Percentiles rank a stretch among this genome's conserved stretches.
These are phyloP conservation scores for Populus davidiana DNA, from an alignment of 345 rosid genomes.

Conservation along the genomic window DNA sequence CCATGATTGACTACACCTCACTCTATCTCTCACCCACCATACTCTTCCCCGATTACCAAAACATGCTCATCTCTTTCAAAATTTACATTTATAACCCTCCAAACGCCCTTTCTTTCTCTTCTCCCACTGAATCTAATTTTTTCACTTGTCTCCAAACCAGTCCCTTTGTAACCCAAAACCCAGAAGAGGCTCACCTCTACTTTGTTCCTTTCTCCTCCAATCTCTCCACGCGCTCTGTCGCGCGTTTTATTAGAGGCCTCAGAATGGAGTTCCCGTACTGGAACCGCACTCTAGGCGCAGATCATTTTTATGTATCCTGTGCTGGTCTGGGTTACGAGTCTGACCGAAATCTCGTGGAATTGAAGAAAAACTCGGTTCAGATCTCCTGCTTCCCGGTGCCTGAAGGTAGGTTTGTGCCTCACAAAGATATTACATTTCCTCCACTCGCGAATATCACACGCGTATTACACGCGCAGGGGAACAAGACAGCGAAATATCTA, in stretches of 20 bases:
- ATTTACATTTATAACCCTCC: conserved; percentile 43
- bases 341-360: conserved; percentile 50
- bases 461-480: conserved; percentile 5
- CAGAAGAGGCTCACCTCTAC: conserved; percentile 54
- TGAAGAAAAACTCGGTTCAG: conserved; percentile 65
- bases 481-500: conserved; percentile 14
- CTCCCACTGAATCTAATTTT: conserved; percentile 42
- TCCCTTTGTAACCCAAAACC: conserved; percentile 37
- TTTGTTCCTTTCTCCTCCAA: conserved; percentile 45
- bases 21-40: conserved; percentile 44
- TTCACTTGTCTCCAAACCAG: conserved; percentile 42
- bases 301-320: conserved; percentile 49
- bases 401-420: conserved; percentile 42
- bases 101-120: conserved; percentile 19
- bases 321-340: conserved; percentile 37
- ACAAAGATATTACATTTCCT: conserved; percentile 54
- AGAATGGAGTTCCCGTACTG: conserved; percentile 47
- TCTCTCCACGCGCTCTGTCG: conserved; percentile 33
- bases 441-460: conserved; percentile 20
- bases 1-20: conserved; percentile 12
- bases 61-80: conserved; percentile 44
- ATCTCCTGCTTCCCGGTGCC: conserved; percentile 52
- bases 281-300: conserved; percentile 69
- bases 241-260: conserved; percentile 31
- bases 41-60: conserved; percentile 35